Evolutionary conservation across 2,329 filamentous ascomycete genomes (phyloP).

Genomic region (Emydomyces testavorans): DNA sequence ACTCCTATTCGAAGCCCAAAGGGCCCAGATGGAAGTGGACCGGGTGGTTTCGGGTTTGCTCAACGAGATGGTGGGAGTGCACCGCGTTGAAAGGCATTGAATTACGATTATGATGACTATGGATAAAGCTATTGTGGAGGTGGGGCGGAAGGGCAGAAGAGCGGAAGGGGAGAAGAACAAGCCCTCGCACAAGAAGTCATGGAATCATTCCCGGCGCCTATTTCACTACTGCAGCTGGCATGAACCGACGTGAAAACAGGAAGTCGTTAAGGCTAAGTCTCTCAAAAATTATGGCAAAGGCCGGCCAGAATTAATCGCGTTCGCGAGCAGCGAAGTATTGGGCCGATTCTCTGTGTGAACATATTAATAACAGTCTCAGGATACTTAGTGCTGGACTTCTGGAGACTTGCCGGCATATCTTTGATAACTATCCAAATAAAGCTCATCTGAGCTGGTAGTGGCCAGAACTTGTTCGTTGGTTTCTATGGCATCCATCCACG

Average conservation of each 20-base stretch:
- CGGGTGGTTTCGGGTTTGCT: conserved; percentile 67
- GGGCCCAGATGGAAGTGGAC: conserved; percentile 65
- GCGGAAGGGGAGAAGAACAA: background rate
- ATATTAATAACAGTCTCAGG: background rate
- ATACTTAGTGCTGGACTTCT: background rate
- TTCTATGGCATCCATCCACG: conserved; percentile 61
- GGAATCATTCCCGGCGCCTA: background rate
- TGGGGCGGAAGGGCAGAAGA: background rate
- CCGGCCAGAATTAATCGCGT: conserved; percentile 48
- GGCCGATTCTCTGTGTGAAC: conserved; percentile 44
- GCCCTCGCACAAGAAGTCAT: background rate
- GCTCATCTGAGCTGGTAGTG: conserved; percentile 54
- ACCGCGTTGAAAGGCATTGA: conserved; percentile 21
- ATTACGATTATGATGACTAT: background rate
- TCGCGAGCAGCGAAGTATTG: conserved; percentile 46
- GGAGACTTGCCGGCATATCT: conserved; percentile 44
- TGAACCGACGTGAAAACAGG: background rate
- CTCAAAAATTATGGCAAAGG: conserved; percentile 36
- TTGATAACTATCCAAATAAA: conserved; percentile 58
- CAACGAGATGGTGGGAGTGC: conserved; percentile 40
- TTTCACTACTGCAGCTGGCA: background rate
- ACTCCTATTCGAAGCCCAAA: conserved; percentile 61
- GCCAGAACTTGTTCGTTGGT: conserved; percentile 49
- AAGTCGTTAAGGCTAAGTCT: background rate
- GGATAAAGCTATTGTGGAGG: background rate